Evolutionary conservation across 768 basidiomycete genomes (phyloP).

Genomic region (Pluteus cervinus): DNA sequence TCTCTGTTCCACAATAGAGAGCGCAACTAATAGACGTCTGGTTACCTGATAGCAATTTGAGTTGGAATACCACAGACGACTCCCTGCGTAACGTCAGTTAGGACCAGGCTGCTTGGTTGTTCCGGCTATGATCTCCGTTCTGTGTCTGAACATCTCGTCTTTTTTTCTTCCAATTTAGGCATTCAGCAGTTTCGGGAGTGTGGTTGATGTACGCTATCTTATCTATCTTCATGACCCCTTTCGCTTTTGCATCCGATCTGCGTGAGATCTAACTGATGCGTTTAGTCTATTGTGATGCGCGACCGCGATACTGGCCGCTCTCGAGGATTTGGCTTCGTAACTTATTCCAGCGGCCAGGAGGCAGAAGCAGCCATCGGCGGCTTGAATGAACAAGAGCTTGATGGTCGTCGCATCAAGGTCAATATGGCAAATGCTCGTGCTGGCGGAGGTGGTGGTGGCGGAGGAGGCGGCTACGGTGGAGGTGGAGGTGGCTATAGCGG

Average conservation of each 20-base stretch:
- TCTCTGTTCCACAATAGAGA: slow-evolving; percentile 38
- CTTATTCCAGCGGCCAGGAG: slow-evolving; percentile 53
- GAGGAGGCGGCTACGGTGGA: slow-evolving; percentile 26
- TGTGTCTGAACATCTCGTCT: slow-evolving; percentile 49
- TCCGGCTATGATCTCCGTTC: slow-evolving; percentile 21
- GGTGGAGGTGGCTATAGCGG: slow-evolving; percentile 9
- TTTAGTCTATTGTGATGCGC: slow-evolving; percentile 95
- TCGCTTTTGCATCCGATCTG: slow-evolving; percentile 16
- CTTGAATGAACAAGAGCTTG: slow-evolving; percentile 89
- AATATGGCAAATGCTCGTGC: slow-evolving; percentile 76
- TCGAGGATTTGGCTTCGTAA: slow-evolving; percentile 96
- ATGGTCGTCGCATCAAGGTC: slow-evolving; percentile 86
- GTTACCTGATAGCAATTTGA: slow-evolving; percentile 75
- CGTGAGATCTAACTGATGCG: slow-evolving; percentile 32
- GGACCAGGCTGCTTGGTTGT: slow-evolving; percentile 27
- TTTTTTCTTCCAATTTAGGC: slow-evolving; percentile 59
- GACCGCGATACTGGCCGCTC: slow-evolving; percentile 97
- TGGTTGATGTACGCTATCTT: slow-evolving; percentile 84
- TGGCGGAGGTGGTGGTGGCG: slow-evolving; percentile 48
- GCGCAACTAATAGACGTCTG: slow-evolving; percentile 53
- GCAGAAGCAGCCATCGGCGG: slow-evolving; percentile 71
- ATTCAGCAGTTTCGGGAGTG: slow-evolving; percentile 75
- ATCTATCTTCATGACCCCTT: slow-evolving; percentile 21
- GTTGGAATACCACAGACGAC: slow-evolving; percentile 96
- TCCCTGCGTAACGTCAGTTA: slow-evolving; percentile 81